Percentiles rank a stretch among this genome's conserved stretches.
These are phyloP conservation scores for Pichia thaimueangensis DNA, from an alignment of 805 yeast genomes.

Conservation along the genomic window DNA sequence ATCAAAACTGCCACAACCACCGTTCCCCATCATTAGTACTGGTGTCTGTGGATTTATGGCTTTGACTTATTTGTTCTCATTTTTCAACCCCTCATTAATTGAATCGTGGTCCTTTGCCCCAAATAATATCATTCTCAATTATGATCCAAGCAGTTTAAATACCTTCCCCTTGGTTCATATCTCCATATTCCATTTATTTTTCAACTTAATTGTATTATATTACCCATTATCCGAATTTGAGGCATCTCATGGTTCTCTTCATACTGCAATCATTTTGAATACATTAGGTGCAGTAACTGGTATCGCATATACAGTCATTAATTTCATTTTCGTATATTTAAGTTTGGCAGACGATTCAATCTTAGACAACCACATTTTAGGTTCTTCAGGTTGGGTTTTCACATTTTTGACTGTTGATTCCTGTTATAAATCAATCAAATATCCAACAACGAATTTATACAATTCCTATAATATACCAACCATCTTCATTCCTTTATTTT, in stretches of 20 bases:
- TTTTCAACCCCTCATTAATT: conserved; percentile 22
- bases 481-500: conserved; percentile 46
- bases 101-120: conserved; percentile 48
- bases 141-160: conserved; percentile 50
- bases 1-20: conserved; percentile 2
- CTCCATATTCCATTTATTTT: conserved; percentile 51
- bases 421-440: conserved; percentile 27
- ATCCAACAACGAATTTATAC: conserved; percentile 16
- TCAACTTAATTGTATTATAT: conserved; percentile 52
- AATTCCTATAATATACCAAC: conserved; percentile 50
- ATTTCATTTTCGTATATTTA: conserved; percentile 49
- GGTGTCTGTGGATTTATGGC: conserved; percentile 38
- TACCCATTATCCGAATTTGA: conserved; percentile 65
- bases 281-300: conserved; percentile 65
- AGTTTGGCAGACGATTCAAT: conserved; percentile 41
- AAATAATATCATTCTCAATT: conserved; percentile 37
- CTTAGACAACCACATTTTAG: conserved; percentile 51
- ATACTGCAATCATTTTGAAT: conserved; percentile 77
- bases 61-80: conserved; percentile 36
- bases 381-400: conserved; percentile 72
- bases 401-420: conserved; percentile 58
- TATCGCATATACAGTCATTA: conserved; percentile 44
- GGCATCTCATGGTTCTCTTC: conserved; percentile 69
- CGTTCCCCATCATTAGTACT: conserved; percentile 11
- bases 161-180: conserved; percentile 68